These are phyloP conservation scores for Talaromyces funiculosus DNA, from an alignment of 2,329 filamentous ascomycete genomes.

Conservation along the genomic window DNA sequence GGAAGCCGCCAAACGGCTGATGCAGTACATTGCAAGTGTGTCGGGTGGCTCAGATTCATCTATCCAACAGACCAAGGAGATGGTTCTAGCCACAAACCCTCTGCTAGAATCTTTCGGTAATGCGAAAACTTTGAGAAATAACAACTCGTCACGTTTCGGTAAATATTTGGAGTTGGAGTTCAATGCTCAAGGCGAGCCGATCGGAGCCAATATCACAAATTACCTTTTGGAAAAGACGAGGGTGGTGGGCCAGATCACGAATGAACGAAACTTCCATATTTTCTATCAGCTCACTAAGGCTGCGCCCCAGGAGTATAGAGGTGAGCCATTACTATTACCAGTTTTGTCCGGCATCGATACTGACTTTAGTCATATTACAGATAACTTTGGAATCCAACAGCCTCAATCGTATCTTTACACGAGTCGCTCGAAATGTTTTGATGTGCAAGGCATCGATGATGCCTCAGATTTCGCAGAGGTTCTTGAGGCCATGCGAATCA, in stretches of 20 bases:
- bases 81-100: constrained; percentile 97
- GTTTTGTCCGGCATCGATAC: not conserved
- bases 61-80: constrained; percentile 96
- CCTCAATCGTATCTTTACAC: constrained; percentile 93
- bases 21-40: constrained; percentile 99
- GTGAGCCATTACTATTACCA: constrained; percentile 27
- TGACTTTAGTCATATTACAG: constrained; percentile 27
- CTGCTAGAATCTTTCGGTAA: constrained; percentile 97
- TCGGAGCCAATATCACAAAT: constrained; percentile 96
- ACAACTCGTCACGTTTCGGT: constrained; percentile 97
- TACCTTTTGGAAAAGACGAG: constrained; percentile 93
- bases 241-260: constrained; percentile 88
- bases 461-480: constrained; percentile 83
- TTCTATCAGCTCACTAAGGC: constrained; percentile 99
- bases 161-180: constrained; percentile 98
- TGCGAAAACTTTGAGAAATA: constrained; percentile 95
- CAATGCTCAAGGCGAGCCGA: constrained; percentile 82
- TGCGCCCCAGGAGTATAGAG: constrained; percentile 75
- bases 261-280: constrained; percentile 98
- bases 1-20: constrained; percentile 94
- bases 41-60: constrained; percentile 78
- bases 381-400: constrained; percentile 83
- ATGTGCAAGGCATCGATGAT: constrained; percentile 93
- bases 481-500: constrained; percentile 87
- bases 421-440: constrained; percentile 86